Conservation (phyloP, 495 filamentous ascomycete species). For the Trichocladium antarcticum region DNA sequence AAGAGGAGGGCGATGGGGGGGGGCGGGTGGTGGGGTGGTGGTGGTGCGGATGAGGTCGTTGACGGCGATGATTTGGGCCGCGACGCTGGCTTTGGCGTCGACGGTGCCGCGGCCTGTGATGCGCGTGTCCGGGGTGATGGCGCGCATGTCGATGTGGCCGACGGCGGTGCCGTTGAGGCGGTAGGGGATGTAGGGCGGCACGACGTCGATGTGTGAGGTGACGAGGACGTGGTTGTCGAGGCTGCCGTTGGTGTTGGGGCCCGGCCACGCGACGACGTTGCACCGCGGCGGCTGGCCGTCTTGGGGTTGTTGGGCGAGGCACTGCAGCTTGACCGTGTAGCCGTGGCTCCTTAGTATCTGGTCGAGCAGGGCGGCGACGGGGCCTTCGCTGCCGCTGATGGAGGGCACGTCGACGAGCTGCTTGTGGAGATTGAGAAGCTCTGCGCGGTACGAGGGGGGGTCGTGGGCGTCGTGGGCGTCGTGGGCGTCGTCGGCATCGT, state of each 20-base stretch:
- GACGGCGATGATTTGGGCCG: constrained; percentile 61
- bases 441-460: not conserved
- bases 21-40: constrained; percentile 23
- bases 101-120: constrained; percentile 68
- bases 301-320: constrained; percentile 43
- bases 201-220: constrained; percentile 61
- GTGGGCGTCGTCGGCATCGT: not conserved
- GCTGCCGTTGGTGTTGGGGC: constrained; percentile 19
- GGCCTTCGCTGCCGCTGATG: constrained; percentile 60
- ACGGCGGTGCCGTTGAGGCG: constrained; percentile 23
- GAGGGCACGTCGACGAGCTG: constrained; percentile 21
- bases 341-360: constrained; percentile 44
- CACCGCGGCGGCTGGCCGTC: constrained; percentile 28
- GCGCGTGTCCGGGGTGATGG: constrained; percentile 9
- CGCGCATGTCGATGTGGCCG: constrained; percentile 6
- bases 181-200: constrained; percentile 65
- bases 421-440: not conserved
- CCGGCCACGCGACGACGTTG: constrained; percentile 73
- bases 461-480: not conserved
- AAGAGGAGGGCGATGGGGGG: constrained; percentile 62
- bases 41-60: constrained; percentile 44
- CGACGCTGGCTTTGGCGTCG: constrained; percentile 84
- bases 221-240: constrained; percentile 48
- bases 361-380: constrained; percentile 56
- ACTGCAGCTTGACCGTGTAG: constrained; percentile 50